phyloP scores from a whole-genome alignment of 176 grass and related monocot genomes.

The Olyra latifolia region DNA sequence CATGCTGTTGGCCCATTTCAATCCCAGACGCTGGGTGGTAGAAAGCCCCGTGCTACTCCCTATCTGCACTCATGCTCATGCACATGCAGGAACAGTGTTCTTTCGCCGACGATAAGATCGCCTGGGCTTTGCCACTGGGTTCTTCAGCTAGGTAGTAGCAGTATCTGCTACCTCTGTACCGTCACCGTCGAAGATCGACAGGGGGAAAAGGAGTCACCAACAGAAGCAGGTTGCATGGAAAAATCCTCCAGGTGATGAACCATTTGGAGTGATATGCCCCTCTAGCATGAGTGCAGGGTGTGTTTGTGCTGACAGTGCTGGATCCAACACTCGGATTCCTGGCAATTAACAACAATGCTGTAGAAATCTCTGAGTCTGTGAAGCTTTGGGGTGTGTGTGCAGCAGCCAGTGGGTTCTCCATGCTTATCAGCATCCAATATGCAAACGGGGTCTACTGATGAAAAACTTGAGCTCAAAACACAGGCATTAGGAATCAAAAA shows the following conservation, averaged over 20 bases:
- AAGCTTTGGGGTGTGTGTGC: conserved; percentile 4
- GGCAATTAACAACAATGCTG: conserved; percentile 32
- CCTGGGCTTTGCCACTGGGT: background rate
- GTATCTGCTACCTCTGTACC: background rate
- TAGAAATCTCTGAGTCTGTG: background rate
- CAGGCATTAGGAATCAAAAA: conserved; percentile 32
- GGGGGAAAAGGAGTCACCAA: background rate
- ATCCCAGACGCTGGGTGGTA: conserved; percentile 22
- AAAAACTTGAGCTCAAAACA: conserved; percentile 36
- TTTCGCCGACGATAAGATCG: background rate
- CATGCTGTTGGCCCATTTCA: conserved; percentile 43
- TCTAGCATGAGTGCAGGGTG: conserved; percentile 31
- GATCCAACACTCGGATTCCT: conserved; percentile 45
- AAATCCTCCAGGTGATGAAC: background rate
- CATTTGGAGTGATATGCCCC: conserved; percentile 8
- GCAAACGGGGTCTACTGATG: conserved; percentile 24
- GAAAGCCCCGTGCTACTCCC: conserved; percentile 10
- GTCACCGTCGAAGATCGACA: background rate
- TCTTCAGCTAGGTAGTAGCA: background rate
- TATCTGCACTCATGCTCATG: conserved; percentile 26
- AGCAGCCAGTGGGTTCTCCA: conserved; percentile 33
- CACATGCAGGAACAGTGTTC: conserved; percentile 44
- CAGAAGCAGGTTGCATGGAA: conserved; percentile 2
- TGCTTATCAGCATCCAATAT: conserved; percentile 59
- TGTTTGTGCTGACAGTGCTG: conserved; percentile 40